These are phyloP conservation scores for Aspergillus kassunensis DNA, from an alignment of 495 filamentous ascomycete genomes.

Conservation along the genomic window DNA sequence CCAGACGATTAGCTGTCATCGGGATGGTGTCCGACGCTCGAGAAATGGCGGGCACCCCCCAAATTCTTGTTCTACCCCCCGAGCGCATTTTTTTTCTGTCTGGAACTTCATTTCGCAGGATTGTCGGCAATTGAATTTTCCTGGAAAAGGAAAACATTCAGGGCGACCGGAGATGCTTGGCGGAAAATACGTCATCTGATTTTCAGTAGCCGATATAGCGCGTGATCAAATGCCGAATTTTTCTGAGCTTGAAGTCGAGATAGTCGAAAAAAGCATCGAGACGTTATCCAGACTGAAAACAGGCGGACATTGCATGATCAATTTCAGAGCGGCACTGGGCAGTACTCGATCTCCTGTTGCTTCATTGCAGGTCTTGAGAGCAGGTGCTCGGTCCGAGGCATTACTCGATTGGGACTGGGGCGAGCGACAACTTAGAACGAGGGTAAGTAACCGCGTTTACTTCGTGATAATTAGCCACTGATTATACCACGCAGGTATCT, in stretches of 20 bases:
- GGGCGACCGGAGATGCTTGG: not conserved
- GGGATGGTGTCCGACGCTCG: not conserved
- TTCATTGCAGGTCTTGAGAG: not conserved
- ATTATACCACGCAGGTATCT: not conserved
- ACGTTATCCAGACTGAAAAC: not conserved
- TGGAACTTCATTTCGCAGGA: no score
- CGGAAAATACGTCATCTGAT: not conserved
- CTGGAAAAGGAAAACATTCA: not conserved
- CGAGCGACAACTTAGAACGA: no score
- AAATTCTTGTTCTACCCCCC: not conserved
- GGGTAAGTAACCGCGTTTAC: not conserved
- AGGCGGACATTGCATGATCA: not conserved
- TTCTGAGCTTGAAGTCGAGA: no score
- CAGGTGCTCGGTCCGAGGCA: slow-evolving; percentile 5
- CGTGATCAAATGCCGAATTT: slow-evolving; percentile 9
- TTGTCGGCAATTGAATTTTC: slow-evolving; percentile 6
- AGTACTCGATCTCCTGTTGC: no score
- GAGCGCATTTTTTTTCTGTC: not conserved
- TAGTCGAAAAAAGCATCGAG: not conserved
- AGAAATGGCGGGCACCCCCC: not conserved
- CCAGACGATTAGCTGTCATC: not conserved
- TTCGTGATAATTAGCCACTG: not conserved
- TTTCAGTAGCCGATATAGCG: not conserved
- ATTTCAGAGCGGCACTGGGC: no score
- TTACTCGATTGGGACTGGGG: not conserved